These are phyloP conservation scores for Fusarium bulbicola DNA, from an alignment of 2,329 filamentous ascomycete species.

Conservation along the genomic window DNA sequence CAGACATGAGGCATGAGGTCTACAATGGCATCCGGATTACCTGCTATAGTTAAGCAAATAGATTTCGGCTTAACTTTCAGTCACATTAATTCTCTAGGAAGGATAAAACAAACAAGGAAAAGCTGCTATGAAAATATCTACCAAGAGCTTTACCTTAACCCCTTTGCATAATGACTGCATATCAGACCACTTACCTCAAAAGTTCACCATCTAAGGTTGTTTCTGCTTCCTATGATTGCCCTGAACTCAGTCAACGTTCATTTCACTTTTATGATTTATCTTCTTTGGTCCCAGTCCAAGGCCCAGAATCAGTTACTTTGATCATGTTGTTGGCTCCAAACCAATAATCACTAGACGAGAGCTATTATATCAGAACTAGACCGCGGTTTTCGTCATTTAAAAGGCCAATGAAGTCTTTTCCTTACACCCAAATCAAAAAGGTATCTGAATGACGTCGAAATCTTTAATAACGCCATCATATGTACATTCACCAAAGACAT, in stretches of 20 bases:
- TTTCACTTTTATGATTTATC: neutral
- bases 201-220: neutral
- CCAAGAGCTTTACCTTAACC: neutral
- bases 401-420: neutral
- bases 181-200: neutral
- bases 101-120: neutral
- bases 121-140: neutral
- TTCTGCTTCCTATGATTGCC: neutral
- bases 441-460: neutral
- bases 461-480: neutral
- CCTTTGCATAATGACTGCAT: neutral
- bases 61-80: neutral
- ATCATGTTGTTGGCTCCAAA: neutral
- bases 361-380: neutral
- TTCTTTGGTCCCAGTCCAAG: neutral
- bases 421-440: neutral
- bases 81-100: neutral
- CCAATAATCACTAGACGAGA: neutral
- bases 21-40: constrained; percentile 11
- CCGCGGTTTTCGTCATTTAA: neutral
- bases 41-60: neutral
- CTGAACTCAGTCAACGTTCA: neutral
- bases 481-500: neutral
- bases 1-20: neutral
- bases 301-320: neutral